Evolutionary conservation across 495 filamentous ascomycete genomes (phyloP).

Genomic region (Rusavskia elegans): DNA sequence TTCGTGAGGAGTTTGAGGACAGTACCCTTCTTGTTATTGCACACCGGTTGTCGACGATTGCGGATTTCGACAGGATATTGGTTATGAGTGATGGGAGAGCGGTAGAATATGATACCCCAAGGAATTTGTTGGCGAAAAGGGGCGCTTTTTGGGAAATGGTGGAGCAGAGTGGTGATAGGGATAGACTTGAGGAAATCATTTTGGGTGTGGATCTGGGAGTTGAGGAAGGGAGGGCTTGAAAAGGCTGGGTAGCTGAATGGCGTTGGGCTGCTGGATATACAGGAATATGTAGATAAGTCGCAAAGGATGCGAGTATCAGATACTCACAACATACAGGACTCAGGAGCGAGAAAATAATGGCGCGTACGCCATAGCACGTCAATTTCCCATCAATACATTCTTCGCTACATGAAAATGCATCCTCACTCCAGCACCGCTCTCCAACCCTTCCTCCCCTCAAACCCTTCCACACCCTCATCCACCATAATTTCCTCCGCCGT

Average conservation of each 20-base stretch:
- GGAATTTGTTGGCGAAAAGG: constrained; percentile 43
- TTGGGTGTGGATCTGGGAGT: constrained; percentile 6
- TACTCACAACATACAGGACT: too few species aligned
- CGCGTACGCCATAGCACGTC: too few species aligned
- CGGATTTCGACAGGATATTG: constrained; percentile 71
- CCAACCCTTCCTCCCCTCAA: constrained; percentile 40
- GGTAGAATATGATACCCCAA: constrained; percentile 57
- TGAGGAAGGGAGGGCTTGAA: background rate
- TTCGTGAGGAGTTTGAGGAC: constrained; percentile 66
- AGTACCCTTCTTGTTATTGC: constrained; percentile 74
- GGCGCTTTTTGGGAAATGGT: constrained; percentile 59
- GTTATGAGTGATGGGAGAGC: constrained; percentile 63
- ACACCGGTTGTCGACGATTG: constrained; percentile 72
- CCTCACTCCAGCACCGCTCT: constrained; percentile 33
- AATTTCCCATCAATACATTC: too few species aligned
- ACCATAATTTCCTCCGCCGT: constrained; percentile 35
- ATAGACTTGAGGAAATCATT: constrained; percentile 40
- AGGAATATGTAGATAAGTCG: too few species aligned
- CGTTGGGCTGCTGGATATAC: too few species aligned
- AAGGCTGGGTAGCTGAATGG: background rate
- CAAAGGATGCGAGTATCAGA: too few species aligned
- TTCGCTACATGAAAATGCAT: background rate
- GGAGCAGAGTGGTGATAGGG: constrained; percentile 56
- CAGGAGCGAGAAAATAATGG: too few species aligned
- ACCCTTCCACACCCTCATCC: constrained; percentile 41